Percentiles rank a stretch among this genome's conserved stretches.
Evolutionary conservation across 352 stramenopile species (phyloP).

Genomic region (Phytophthora meadii): DNA sequence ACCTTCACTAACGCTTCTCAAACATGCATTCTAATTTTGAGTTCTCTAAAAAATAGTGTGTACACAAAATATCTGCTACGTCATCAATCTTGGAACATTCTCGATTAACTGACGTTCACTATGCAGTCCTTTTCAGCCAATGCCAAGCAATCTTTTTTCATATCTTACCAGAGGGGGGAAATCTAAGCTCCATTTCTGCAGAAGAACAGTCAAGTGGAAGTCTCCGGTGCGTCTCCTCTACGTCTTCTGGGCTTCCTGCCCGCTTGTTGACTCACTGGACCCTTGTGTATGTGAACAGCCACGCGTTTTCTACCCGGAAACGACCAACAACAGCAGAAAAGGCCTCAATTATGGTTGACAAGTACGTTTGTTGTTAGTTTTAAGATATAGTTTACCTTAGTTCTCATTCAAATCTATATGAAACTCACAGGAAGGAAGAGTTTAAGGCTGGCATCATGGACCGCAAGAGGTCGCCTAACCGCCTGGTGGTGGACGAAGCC

Average conservation of each 20-base stretch:
- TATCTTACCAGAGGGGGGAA: constrained; percentile 1
- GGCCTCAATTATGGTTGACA: constrained; percentile 34
- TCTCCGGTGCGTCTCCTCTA: too few species aligned
- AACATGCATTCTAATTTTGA: constrained; percentile 23
- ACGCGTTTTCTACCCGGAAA: constrained; percentile 22
- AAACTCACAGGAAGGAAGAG: constrained; percentile 62
- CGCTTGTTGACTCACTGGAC: too few species aligned
- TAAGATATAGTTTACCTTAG: neutral
- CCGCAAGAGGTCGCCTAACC: constrained; percentile 97
- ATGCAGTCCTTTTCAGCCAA: constrained; percentile 17
- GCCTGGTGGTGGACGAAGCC: constrained; percentile 98
- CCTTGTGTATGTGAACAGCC: neutral
- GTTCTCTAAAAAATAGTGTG: constrained; percentile 3
- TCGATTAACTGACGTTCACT: constrained; percentile 17
- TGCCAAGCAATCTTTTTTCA: neutral
- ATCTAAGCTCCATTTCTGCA: constrained; percentile 34
- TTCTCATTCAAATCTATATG: neutral
- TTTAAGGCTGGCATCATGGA: constrained; percentile 90
- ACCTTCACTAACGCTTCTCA: too few species aligned
- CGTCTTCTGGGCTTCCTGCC: too few species aligned
- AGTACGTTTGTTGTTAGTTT: constrained; percentile 20
- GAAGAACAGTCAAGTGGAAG: constrained; percentile 26
- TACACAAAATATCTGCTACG: constrained; percentile 5
- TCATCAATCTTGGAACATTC: constrained; percentile 32
- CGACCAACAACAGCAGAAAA: constrained; percentile 18